Base-by-base conservation (phyloP, 495 filamentous ascomycete species). In the Polyplosphaeria fusca region DNA sequence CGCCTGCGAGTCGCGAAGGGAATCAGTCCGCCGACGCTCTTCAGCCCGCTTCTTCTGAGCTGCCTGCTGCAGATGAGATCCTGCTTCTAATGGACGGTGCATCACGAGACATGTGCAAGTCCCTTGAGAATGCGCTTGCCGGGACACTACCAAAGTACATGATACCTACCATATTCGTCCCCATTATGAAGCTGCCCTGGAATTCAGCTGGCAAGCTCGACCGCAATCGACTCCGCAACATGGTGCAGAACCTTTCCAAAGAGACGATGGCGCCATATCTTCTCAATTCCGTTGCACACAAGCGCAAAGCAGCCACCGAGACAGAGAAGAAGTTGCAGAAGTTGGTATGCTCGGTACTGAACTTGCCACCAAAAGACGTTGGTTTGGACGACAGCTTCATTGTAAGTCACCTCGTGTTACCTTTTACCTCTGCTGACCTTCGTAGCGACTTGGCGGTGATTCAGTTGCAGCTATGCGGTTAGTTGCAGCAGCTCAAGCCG, bases 391-490 rank as follows among this genome's bases (percentile, higher is more conserved):
- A 63, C 26, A 60, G 35, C 37, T 65, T 65, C 23, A 53, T 65
- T 14, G 50, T 60, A 48, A 60, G 56, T 53, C 5, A 16, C 50
- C 16, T 14, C 3, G 14, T 38, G 4, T 30, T 11, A 27, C 5
- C 11, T 39, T 19, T 11, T 42, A n/a, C 3, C 20, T 3, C 26
- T 47, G 40, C 26, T 23, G 18, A 19, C 2, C 9, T 18, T 26
- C 13, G 9, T 26, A 60, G 48, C 55, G 57, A 30, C 57, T 61
- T 5, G 56, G 57, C 13, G 57, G 57, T 28, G 61, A 65, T 26
- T 60, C 57, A 1, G 44, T 65, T 35, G 57, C 61, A 1, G 57
- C 57, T 2, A 65, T 65, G 57, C 50, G 51, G 20, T 49, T 65
- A 18, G 61, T 52, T 18, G 20, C 61, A 4, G 51, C 51, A n/a